Base-by-base conservation (phyloP, 805 yeast genomes). In the Zygoascus tannicola region DNA sequence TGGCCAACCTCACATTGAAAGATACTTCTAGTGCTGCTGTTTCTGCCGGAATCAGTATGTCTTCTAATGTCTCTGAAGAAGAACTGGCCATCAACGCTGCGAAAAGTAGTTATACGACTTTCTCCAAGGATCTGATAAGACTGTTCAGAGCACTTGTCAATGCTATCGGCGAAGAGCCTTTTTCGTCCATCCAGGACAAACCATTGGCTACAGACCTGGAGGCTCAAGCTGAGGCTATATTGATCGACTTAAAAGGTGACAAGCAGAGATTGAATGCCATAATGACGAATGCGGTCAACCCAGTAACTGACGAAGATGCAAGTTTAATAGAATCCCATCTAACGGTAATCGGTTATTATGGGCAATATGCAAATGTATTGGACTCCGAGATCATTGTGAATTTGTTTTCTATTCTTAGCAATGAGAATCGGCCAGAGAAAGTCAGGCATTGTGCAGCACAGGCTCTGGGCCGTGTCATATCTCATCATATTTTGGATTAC, bases 391-490 rank as follows among this genome's bases (percentile, higher is more conserved):
- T 23, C 18, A 12, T 26, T 26, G 30, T 26, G 12, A 26, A 26
- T 12, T 8, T 26, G 12, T 26, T 26, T 12, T 26, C 30, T 26
- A 12, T 26, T 26, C 12, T 26, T 7, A 26, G 12, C 30, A 12
- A 26, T 7, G 30, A 26, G 30, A 8, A 7, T 26, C 30, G 12
- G 12, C 12, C 30, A 26, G 20, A 22, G 15, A n/a, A 21, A 22
- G 8, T 37, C 7, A 22, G 40, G 5, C 4, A 22, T 5, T 10
- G 30, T 19, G 69, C 81, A 1, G 73, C 81, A 1, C 68, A 70
- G 40, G 67, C 80, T 0, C 56, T 78, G 22, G 81, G 84, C 1
- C 67, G 71, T 10, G 56, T 75, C 20, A 64, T 73, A 7, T 60
- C 70, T 2, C 60, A 61, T 32, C 64, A 74, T 47, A 53, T 69